Base-by-base conservation (phyloP, 192 early-diverging fungal genomes). In the Coemansia sp. region DNA sequence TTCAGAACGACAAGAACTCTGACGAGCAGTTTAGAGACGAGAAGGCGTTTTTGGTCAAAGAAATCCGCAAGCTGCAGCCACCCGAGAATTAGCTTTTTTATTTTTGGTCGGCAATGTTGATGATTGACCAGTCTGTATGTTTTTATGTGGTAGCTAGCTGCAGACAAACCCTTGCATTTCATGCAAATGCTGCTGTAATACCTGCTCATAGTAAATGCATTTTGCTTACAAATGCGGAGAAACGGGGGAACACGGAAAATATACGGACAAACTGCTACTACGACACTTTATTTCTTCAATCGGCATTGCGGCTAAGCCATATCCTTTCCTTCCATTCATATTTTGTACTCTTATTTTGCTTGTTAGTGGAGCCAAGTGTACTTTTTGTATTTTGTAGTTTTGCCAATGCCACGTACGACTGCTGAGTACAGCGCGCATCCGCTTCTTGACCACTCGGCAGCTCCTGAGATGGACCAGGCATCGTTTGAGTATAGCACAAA, bases 1-100 rank as follows among this genome's bases (percentile, higher is more conserved):
- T 99, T 76, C 95, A 99, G 67, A 96, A 93, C 76, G 97, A 98
- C 65, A 88, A 93, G 57, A 83, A 95, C 63, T 94, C 94, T 70
- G 95, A 99, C 84, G 97, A 99, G 83, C 95, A 95, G 79, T 99
- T 99, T 75, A 94, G 95, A 65, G 95, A 98, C 76, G 97, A 99
- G 69, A 99, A 99, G 81, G 88, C 89, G 4, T 99, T 97, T 70
- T 82, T 99, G 58, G 84, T 97, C 59, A 94, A 90, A 66, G 92
- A 96, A 64, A 96, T 99, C 74, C 64, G 87, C 49, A 67, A 75
- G 68, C 65, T 83, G 22, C 35, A 59, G 21, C 67, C 56, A 17
- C 56, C 56, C 35, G 29, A 57, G 56, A 29, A n/a, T 19, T 56
- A 22, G 17, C 35, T 24, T 19, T 15, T 55, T 29, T 4, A 8